Evolutionary conservation across 208 protist genomes (phyloP).

Genomic region (Leishmania aethiopica): DNA sequence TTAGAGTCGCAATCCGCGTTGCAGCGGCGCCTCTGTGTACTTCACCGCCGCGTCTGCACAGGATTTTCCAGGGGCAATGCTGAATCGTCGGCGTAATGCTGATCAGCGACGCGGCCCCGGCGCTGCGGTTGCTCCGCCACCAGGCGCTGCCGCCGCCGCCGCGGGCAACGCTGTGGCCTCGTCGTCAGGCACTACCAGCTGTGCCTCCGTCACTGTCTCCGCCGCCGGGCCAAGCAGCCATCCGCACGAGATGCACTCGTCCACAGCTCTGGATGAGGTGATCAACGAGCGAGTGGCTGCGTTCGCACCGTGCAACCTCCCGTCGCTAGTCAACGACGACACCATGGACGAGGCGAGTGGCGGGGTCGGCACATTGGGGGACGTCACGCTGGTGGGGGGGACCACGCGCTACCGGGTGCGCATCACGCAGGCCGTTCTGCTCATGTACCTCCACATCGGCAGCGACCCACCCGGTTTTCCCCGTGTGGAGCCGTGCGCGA

Average conservation of each 20-base stretch:
- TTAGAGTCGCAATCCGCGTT: background rate
- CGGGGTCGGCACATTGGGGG: conserved; percentile 19
- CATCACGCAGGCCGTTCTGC: conserved; percentile 85
- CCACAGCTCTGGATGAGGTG: conserved; percentile 31
- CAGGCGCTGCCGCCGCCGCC: background rate
- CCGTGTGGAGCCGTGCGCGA: conserved; percentile 95
- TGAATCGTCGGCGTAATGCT: conserved; percentile 21
- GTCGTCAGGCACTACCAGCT: background rate
- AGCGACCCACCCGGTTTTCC: conserved; percentile 98
- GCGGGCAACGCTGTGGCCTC: background rate
- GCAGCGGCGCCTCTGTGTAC: background rate
- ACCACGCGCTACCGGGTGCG: conserved; percentile 31
- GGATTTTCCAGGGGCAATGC: conserved; percentile 1
- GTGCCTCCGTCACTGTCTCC: background rate
- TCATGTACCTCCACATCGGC: conserved; percentile 98
- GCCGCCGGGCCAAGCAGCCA: background rate
- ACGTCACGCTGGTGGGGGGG: conserved; percentile 24
- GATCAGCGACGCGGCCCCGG: conserved; percentile 14
- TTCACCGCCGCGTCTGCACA: background rate
- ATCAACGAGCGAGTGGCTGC: conserved; percentile 68
- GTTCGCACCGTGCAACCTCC: conserved; percentile 66
- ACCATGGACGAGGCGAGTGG: conserved; percentile 33
- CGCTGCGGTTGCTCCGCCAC: background rate
- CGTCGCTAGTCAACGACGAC: conserved; percentile 57
- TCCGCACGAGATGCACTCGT: conserved; percentile 17